Evolutionary conservation across 2,329 filamentous ascomycete genomes (phyloP), one percentile per base, ranked within the genome.

Genomic region (Chaetomiaceae sp.): DNA sequence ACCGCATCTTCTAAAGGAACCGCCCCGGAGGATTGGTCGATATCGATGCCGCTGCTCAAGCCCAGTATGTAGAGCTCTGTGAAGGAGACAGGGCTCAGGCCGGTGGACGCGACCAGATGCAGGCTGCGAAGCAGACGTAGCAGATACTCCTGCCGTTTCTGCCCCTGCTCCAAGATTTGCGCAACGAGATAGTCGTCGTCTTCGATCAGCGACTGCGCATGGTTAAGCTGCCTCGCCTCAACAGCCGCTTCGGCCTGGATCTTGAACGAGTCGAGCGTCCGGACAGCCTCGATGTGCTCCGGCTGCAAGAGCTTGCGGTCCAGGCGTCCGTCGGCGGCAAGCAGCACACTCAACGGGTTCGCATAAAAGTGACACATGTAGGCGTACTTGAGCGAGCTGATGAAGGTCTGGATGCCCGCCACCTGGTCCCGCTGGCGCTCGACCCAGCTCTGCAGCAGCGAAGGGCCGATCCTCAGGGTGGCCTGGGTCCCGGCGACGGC

Each of bases 331-430:
- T 53, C 50, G 7, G 43, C 56, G 2, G 71, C 71, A 9, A 84
- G 68, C 31, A 92, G 76, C 4, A 89, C 68, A 56, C 84, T 89
- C 3, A 91, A 73, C 1, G 86, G 82, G 61, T 91, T 92, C 36
- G 86, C 87, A 62, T 89, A 92, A 64, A 89, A 92, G 66, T 91
- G 87, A 53, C 85, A 89, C 88, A 95, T 91, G 65, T 91, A 90
- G 1, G 85, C 83, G 69, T 92, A 94, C 80, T 88, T 87, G 2
- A 91, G 63, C 11, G 85, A 84, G 64, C 82, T 82, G 44, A 85
- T 76, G 64, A 92, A 88, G 8, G 82, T 80, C 53, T 89, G 84
- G 15, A 89, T 82, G 59, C 87, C 89, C 39, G 88, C 85, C 7
- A 90, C 82, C 64, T 92, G 87, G 61, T 91, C 86, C 59, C 80